A percentile compares a stretch with the other conserved stretches of the same genome.
phyloP scores from a whole-genome alignment of 2,329 filamentous ascomycete species.

The Berkeleyomyces basicola region DNA sequence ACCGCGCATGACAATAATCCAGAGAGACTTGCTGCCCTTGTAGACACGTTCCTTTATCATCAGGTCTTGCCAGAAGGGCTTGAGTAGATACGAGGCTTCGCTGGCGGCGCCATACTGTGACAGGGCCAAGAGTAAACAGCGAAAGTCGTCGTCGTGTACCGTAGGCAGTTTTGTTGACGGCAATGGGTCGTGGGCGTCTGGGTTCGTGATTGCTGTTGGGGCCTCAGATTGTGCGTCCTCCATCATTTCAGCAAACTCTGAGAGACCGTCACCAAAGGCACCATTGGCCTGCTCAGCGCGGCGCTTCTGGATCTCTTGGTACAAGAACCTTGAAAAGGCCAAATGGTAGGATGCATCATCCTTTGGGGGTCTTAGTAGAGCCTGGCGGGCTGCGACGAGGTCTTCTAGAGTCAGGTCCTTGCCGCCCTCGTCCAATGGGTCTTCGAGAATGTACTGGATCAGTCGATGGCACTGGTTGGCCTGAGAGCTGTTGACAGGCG shows the following conservation, averaged over 20 bases:
- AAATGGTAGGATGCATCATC: slow-evolving; percentile 31
- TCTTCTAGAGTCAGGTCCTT: slow-evolving; percentile 25
- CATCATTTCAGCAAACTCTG: slow-evolving; percentile 10
- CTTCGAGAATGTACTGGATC: slow-evolving; percentile 39
- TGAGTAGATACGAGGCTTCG: slow-evolving; percentile 26
- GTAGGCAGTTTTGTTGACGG: not conserved
- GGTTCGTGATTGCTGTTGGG: slow-evolving; percentile 13
- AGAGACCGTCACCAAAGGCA: slow-evolving; percentile 15
- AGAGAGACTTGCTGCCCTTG: slow-evolving; percentile 21
- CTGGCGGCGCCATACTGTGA: slow-evolving; percentile 36
- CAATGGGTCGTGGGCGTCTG: slow-evolving; percentile 5
- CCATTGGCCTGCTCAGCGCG: slow-evolving; percentile 11
- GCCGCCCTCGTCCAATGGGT: slow-evolving; percentile 21
- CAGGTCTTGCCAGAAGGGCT: slow-evolving; percentile 11
- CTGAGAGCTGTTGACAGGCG: slow-evolving; percentile 47
- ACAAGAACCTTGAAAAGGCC: slow-evolving; percentile 29
- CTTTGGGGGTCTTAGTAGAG: slow-evolving; percentile 26
- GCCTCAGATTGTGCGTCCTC: slow-evolving; percentile 15
- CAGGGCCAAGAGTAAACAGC: slow-evolving; percentile 32
- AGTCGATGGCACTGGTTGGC: slow-evolving; percentile 39
- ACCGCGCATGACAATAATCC: slow-evolving; percentile 40
- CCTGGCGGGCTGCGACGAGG: slow-evolving; percentile 28
- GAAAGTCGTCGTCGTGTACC: slow-evolving; percentile 21
- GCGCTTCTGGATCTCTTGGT: slow-evolving; percentile 19
- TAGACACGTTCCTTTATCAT: slow-evolving; percentile 9